Evolutionary conservation across 495 filamentous ascomycete genomes (phyloP), one percentile per base, ranked within the genome.

Genomic region (Hyaloscypha finlandica): DNA sequence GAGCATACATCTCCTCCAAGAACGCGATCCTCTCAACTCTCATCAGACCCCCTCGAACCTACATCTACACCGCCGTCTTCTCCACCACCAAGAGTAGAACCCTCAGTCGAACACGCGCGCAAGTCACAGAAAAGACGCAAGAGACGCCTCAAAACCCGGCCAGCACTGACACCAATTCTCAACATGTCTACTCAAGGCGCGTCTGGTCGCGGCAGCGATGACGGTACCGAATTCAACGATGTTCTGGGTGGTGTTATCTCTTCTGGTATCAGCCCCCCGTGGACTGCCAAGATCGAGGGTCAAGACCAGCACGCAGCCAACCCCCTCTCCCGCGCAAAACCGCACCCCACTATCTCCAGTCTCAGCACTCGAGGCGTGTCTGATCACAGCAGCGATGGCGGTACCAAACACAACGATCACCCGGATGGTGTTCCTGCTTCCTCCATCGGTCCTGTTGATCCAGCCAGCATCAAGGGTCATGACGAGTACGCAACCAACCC

Each of bases 51-150:
- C 4, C 8, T 60, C 20, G 61, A 65, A 14, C 42, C 51, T 32
- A 35, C 53, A 20, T 68, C 60, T 11, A 61, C 65, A 25, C 64
- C 64, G n/a, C 65, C 62, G 8, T 61, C 56, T 8, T 67, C 64
- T n/a, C 55, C 33, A 0, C 56, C 54, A n/a, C 29, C 59, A 3
- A 25, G 12, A 11, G 42, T 48, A 35, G 22, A 35, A 37, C 16
- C 19, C 3, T 8, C 16, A 31, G 20, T 20, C 32, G 53, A 30
- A 48, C 20, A 39, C 22, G 16, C 37, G 5, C 39, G 16, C 54
- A 69, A 54, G 4, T 45, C 4, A 5, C 45, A n/a, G 2, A n/a
- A 42, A 20, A 58, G 57, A 62, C 42, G 37, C 30, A 37, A 33
- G 4, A 39, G 67, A 30, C 33, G 62, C 20, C 39, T 69, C 16